Evolutionary conservation across 306 rosid genomes (phyloP), one percentile per base, ranked within the genome.

Genomic region (Casuarina equisetifolia): DNA sequence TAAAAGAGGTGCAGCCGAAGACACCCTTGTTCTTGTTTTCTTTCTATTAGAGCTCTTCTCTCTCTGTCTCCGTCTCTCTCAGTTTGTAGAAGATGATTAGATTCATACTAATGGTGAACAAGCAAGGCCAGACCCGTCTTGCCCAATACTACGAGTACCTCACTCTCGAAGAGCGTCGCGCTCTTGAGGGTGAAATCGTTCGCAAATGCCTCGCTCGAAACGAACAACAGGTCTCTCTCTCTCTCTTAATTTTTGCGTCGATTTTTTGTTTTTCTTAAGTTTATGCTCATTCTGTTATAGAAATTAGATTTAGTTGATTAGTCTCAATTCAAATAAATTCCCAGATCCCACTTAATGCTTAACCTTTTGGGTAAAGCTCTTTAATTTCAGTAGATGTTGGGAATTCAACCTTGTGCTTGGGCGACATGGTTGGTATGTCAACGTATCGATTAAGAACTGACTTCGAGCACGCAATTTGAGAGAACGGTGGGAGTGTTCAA

Each of bases 111-210:
- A 95, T 92, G 97, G 97, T 92, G 83, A 92, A 95, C 90, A 95
- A 95, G 76, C 96, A 92, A 67, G 97, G 99, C 0, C 97, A 95
- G 64, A 95, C 97, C 0, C 97, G 97, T 52, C 97, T 95, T 20
- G 97, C 97, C 78, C 99, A 95, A 75, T 95, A 92, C 82, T 95
- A 91, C 76, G 99, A 92, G 66, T 90, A 92, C 62, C 97, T 95
- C 74, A 92, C 93, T 9, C 42, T 95, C 45, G 96, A 92, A 83
- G 94, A 95, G 87, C 80, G 97, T 53, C 94, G 97, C 6, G 92
- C 97, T 74, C 97, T 92, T 52, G 97, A 92, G 73, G 94, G 92
- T 11, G 97, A 95, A 86, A 92, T 95, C 89, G 94, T 92, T 76
- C 94, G 94, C 81, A 92, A 95, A 84, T 95, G 99, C 74, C 97